Conservation (phyloP, 2,329 filamentous ascomycete genomes). For the Periconia macrospinosa region DNA sequence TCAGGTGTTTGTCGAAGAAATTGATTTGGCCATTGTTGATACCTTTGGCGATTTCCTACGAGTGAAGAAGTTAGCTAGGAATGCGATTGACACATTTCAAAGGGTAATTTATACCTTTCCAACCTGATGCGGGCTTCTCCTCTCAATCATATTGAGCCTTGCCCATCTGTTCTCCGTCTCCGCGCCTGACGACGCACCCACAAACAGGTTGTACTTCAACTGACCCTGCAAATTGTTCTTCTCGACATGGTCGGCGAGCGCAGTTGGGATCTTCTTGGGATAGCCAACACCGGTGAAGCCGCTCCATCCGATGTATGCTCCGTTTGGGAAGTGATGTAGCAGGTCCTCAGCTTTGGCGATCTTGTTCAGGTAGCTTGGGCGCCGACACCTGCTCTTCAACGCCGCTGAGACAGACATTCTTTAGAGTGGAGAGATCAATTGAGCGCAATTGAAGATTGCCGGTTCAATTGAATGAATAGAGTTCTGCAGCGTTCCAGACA, state of each 20-base stretch:
- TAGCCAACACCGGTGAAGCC: conserved; percentile 91
- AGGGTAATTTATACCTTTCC: conserved; percentile 61
- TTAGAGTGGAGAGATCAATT: conserved; percentile 2
- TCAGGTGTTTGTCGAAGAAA: conserved; percentile 92
- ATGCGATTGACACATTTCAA: not conserved
- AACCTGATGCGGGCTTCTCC: conserved; percentile 82
- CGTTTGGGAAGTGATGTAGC: conserved; percentile 78
- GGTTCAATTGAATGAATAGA: not conserved
- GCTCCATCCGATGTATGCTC: conserved; percentile 86
- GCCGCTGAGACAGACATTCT: conserved; percentile 68
- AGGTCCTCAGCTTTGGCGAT: conserved; percentile 78
- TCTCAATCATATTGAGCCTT: conserved; percentile 85
- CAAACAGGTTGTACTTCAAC: conserved; percentile 84
- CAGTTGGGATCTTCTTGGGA: conserved; percentile 85
- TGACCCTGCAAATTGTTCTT: conserved; percentile 81
- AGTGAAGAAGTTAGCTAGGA: not conserved
- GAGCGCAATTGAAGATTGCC: not conserved
- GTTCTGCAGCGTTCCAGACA: not conserved
- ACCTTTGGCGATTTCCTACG: conserved; percentile 73
- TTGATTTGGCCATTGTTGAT: conserved; percentile 88
- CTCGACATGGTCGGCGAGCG: conserved; percentile 86
- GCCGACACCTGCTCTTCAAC: conserved; percentile 73
- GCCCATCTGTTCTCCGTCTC: conserved; percentile 94
- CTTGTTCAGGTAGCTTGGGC: conserved; percentile 79
- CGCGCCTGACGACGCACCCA: conserved; percentile 84